Base-by-base conservation (phyloP, 2,329 filamentous ascomycete genomes). In the Plectosphaerella sp. region DNA sequence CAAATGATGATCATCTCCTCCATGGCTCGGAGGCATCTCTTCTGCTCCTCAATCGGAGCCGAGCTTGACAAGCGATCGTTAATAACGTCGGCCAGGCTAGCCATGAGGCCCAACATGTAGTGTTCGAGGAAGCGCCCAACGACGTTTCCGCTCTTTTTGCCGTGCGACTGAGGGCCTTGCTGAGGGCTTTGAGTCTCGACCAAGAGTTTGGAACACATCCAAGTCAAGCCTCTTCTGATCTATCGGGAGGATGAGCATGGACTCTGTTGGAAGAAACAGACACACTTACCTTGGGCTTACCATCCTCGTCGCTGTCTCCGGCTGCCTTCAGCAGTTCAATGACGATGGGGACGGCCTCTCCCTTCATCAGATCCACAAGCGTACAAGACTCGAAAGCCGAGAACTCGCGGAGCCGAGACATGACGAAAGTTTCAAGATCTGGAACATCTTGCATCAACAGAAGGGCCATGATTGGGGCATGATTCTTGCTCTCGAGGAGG, bases 21-120 rank as follows among this genome's bases (percentile, higher is more conserved):
- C 64, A 99, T 87, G 5, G 90, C 92, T 57, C 83, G 82, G 9
- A 99, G 83, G 60, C 87, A 91, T 53, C 88, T 81, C 52, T 82
- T 83, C 61, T 91, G 90, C 64, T 97, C 91, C 46, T 77, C 62
- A 65, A 79, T 61, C 71, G 75, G 57, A 70, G 80, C 80, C 53
- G 79, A 76, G 18, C 77, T 71, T 39, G 75, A 73, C 35, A 70
- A 64, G 12, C 77, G 75, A 63, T 90, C 87, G 61, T 92, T 94
- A 53, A 97, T 85, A 10, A 81, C 73, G 50, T 92, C 86, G 1
- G 89, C 90, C 58, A 97, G 84, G 36, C 87, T 82, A 7, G 90
- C 86, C 69, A 97, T 91, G 50, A 97, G 84, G 6, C 91, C 93
- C 7, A 99, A 79, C 35, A 95, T 85, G 65, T 97, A 87, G 28